These are phyloP conservation scores for Raffaelea albimanens DNA, from an alignment of 2,329 filamentous ascomycete species.

Conservation along the genomic window DNA sequence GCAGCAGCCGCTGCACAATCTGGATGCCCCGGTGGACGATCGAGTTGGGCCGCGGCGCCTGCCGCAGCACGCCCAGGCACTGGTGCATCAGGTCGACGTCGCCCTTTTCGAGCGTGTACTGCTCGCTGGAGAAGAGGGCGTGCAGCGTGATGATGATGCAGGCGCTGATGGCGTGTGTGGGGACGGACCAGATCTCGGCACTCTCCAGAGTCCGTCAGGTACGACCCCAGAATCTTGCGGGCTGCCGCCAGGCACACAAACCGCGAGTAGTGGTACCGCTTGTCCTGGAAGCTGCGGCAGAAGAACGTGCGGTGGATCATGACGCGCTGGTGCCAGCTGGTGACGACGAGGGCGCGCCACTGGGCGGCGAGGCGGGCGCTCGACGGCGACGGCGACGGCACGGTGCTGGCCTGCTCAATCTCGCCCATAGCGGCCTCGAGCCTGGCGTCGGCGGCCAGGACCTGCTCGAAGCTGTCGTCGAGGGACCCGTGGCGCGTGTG, in stretches of 20 bases:
- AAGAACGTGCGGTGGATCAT: constrained; percentile 3
- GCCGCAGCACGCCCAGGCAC: background rate
- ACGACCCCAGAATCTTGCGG: constrained; percentile 2
- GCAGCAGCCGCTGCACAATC: constrained; percentile 1
- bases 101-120: constrained; percentile 1
- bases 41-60: background rate
- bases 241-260: constrained; percentile 2
- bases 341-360: background rate
- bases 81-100: constrained; percentile 1
- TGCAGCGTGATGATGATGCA: constrained; percentile 2
- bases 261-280: constrained; percentile 2
- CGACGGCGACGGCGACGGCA: background rate
- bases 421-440: constrained; percentile 1
- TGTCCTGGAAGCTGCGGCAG: constrained; percentile 2
- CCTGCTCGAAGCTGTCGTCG: background rate
- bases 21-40: constrained; percentile 1
- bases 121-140: constrained; percentile 1
- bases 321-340: constrained; percentile 3
- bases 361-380: background rate
- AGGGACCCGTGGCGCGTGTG: background rate
- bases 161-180: constrained; percentile 1
- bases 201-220: background rate
- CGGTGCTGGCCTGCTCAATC: constrained; percentile 1
- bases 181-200: constrained; percentile 1
- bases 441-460: background rate